Evolutionary conservation across 2,329 filamentous ascomycete species (phyloP).

Genomic region (Fonsecaea monophora): DNA sequence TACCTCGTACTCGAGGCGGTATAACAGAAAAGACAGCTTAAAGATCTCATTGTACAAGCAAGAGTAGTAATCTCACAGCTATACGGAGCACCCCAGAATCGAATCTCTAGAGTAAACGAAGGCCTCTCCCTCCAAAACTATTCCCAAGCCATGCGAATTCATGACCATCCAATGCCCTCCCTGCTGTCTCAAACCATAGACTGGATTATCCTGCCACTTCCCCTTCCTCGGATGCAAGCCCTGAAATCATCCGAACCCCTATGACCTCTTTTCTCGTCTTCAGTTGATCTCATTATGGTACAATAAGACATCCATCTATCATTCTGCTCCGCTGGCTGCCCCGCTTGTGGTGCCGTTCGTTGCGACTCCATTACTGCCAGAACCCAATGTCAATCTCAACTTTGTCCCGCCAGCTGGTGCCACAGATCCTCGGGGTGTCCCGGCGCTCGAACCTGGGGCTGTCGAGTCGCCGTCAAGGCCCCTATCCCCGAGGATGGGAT

Average conservation of each 20-base stretch:
- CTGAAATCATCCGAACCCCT: not conserved
- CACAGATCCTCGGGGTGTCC: conserved; percentile 68
- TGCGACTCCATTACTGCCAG: conserved; percentile 46
- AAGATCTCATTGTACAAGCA: not conserved
- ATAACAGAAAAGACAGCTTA: not conserved
- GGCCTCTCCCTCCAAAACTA: not conserved
- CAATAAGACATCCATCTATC: conserved; percentile 34
- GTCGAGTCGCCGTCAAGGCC: conserved; percentile 58
- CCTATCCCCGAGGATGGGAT: conserved; percentile 59
- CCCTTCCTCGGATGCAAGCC: not conserved
- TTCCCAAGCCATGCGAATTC: not conserved
- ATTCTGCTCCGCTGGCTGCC: conserved; percentile 46
- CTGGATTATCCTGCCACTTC: not conserved
- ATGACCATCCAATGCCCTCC: not conserved
- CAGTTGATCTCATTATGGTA: conserved; percentile 29
- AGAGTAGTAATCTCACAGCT: conserved; percentile 2
- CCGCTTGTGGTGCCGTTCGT: conserved; percentile 45
- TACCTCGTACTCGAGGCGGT: not conserved
- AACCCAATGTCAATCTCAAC: conserved; percentile 71
- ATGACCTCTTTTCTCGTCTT: conserved; percentile 6
- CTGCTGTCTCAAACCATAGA: not conserved
- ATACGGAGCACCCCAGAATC: not conserved
- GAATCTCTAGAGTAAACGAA: not conserved
- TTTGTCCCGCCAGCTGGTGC: conserved; percentile 65
- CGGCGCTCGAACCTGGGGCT: conserved; percentile 54